These are phyloP conservation scores for Phytophthora gonapodyides DNA, from an alignment of 352 stramenopile genomes.

Conservation along the genomic window DNA sequence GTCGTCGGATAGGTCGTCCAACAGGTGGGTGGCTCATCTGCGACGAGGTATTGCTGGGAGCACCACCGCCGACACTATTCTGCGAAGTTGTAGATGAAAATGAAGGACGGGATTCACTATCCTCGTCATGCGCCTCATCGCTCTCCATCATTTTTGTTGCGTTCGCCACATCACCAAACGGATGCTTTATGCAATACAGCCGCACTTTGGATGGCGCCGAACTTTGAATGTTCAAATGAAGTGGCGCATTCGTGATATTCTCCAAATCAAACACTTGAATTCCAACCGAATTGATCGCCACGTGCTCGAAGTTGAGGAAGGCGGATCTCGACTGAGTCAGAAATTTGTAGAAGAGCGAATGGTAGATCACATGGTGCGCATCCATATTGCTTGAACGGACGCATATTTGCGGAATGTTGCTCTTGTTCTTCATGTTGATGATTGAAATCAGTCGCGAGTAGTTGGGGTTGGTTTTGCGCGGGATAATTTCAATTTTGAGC, in stretches of 20 bases:
- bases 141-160: constrained; percentile 23
- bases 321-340: constrained; percentile 83
- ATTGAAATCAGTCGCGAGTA: constrained; percentile 88
- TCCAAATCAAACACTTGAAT: constrained; percentile 90
- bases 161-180: constrained; percentile 38
- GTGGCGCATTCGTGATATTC: constrained; percentile 85
- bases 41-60: constrained; percentile 26
- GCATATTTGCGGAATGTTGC: constrained; percentile 85
- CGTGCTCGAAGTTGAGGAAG: constrained; percentile 89
- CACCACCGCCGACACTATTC: constrained; percentile 24
- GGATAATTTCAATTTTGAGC: constrained; percentile 91
- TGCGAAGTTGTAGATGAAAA: constrained; percentile 33
- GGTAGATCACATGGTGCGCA: constrained; percentile 90
- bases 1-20: constrained; percentile 57
- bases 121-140: constrained; percentile 14
- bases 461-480: constrained; percentile 89
- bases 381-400: constrained; percentile 92
- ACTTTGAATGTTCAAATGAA: constrained; percentile 81
- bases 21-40: constrained; percentile 30
- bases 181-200: constrained; percentile 70
- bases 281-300: constrained; percentile 82
- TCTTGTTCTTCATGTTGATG: constrained; percentile 89
- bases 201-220: constrained; percentile 74
- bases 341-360: constrained; percentile 91
- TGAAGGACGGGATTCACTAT: constrained; percentile 21